These are phyloP conservation scores for Lentinula lateritia DNA, from an alignment of 768 basidiomycete genomes.

Conservation along the genomic window DNA sequence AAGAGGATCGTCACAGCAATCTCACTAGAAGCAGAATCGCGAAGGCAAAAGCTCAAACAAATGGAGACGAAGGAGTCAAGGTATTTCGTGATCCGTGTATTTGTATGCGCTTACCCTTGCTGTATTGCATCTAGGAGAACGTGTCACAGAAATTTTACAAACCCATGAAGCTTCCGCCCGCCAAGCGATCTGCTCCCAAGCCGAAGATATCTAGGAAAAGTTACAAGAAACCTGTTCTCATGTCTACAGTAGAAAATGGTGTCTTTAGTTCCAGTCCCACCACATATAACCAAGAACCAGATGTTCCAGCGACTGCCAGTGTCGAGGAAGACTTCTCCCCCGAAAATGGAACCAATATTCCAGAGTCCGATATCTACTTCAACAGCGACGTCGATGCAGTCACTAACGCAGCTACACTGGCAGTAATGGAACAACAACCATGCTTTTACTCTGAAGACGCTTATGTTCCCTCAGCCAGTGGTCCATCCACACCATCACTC, in stretches of 20 bases:
- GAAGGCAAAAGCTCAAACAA: conserved; percentile 1
- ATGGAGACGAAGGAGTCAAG: not conserved
- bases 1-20: conserved; percentile 8
- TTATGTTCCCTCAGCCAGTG: not conserved
- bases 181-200: not conserved
- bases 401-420: not conserved
- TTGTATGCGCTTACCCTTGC: not conserved
- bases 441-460: not conserved
- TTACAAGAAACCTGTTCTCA: not conserved
- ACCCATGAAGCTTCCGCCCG: not conserved
- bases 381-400: not conserved
- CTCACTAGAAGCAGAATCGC: conserved; percentile 6
- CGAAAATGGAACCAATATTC: not conserved
- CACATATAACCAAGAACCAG: not conserved
- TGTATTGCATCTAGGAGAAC: not conserved
- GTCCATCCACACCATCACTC: not conserved
- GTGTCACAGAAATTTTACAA: not conserved
- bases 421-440: not conserved
- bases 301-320: not conserved
- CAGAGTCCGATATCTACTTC: not conserved
- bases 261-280: not conserved
- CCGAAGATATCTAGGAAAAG: not conserved
- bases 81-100: not conserved
- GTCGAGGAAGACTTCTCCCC: not conserved
- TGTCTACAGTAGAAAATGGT: no score